These are phyloP conservation scores for Athelia psychrophila DNA, from an alignment of 1,284 basidiomycete species.

Conservation along the genomic window DNA sequence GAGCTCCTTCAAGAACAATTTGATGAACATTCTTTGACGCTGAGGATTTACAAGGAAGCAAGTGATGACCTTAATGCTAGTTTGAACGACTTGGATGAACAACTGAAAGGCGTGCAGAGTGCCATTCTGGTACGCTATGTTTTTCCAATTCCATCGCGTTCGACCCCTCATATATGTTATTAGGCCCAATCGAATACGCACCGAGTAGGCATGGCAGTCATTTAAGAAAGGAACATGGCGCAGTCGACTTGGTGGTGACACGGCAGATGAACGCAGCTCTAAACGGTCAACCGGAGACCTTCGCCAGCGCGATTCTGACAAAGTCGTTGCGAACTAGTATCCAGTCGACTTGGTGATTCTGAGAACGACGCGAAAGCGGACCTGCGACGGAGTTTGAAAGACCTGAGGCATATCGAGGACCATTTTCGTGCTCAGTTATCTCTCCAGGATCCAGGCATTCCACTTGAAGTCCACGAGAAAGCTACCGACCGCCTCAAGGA, in stretches of 20 bases:
- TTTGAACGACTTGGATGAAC: background rate
- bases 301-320: too few species aligned
- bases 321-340: background rate
- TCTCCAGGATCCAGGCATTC: background rate
- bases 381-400: background rate
- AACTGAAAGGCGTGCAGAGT: background rate
- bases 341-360: background rate
- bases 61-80: background rate
- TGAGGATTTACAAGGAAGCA: background rate
- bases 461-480: background rate
- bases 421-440: background rate
- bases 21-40: background rate
- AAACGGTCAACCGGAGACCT: background rate
- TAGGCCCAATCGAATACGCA: too few species aligned
- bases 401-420: background rate
- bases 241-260: too few species aligned
- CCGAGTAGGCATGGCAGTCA: too few species aligned
- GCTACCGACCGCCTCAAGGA: background rate
- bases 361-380: background rate
- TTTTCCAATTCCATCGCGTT: too few species aligned
- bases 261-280: too few species aligned
- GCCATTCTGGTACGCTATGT: background rate
- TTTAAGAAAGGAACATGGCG: too few species aligned
- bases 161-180: too few species aligned
- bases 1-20: background rate